These are phyloP conservation scores for Trichosporon sp. DNA, from an alignment of 1,284 basidiomycete genomes.

Conservation along the genomic window DNA sequence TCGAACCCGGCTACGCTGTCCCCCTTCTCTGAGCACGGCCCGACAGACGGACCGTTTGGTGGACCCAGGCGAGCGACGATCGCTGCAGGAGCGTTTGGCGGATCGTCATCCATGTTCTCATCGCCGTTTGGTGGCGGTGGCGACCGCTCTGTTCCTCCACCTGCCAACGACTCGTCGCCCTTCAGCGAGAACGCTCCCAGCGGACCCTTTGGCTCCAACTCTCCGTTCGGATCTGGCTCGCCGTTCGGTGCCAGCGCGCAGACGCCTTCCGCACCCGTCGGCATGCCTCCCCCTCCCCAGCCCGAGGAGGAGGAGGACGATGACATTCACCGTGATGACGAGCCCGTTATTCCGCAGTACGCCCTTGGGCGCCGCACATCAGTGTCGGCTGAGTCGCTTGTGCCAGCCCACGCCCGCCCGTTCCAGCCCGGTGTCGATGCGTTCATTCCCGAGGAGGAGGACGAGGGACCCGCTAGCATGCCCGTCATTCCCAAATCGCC, in stretches of 20 bases:
- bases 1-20: slow-evolving; percentile 54
- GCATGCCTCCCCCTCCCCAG: slow-evolving; percentile 59
- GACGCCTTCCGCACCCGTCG: slow-evolving; percentile 65
- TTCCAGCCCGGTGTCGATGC: slow-evolving; percentile 38
- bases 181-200: slow-evolving; percentile 38
- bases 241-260: slow-evolving; percentile 47
- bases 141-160: slow-evolving; percentile 7
- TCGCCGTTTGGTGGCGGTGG: slow-evolving; percentile 39
- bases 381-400: slow-evolving; percentile 95
- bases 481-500: slow-evolving; percentile 80
- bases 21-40: slow-evolving; percentile 55
- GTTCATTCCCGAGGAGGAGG: slow-evolving; percentile 50
- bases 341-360: slow-evolving; percentile 58
- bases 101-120: slow-evolving; percentile 25
- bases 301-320: slow-evolving; percentile 28
- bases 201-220: slow-evolving; percentile 26
- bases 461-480: slow-evolving; percentile 38
- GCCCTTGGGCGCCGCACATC: slow-evolving; percentile 89
- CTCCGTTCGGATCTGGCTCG: slow-evolving; percentile 36
- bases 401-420: slow-evolving; percentile 66
- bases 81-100: slow-evolving; percentile 10
- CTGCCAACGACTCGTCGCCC: slow-evolving; percentile 32
- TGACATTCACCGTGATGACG: slow-evolving; percentile 31
- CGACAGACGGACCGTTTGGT: slow-evolving; percentile 51
- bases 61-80: slow-evolving; percentile 28